These are phyloP conservation scores for Auriscalpium orientale DNA, from an alignment of 768 basidiomycete genomes.

Conservation along the genomic window DNA sequence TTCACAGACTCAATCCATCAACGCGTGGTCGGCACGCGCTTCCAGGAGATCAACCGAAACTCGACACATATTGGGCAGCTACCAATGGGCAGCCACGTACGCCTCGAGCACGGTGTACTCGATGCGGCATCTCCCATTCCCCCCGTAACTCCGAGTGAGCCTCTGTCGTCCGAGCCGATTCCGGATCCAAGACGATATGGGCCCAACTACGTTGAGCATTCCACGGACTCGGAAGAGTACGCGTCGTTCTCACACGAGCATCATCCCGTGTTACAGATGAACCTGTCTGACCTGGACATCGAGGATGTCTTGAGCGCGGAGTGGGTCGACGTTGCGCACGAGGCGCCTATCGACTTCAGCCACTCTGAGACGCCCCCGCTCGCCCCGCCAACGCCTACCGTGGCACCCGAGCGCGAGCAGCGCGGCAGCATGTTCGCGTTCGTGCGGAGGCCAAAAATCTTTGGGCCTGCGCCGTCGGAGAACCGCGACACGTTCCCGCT, in stretches of 20 bases:
- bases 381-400: constrained; percentile 14
- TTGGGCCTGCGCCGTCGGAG: constrained; percentile 20
- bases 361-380: constrained; percentile 14
- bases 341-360: constrained; percentile 32
- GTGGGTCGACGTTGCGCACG: constrained; percentile 53
- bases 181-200: constrained; percentile 49
- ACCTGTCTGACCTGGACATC: constrained; percentile 8
- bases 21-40: constrained; percentile 58
- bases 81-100: constrained; percentile 51
- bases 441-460: constrained; percentile 12
- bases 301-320: constrained; percentile 29
- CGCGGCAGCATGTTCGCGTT: constrained; percentile 10
- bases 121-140: constrained; percentile 17
- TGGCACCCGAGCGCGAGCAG: constrained; percentile 3
- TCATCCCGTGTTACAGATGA: constrained; percentile 16
- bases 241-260: constrained; percentile 19
- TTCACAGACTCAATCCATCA: constrained; percentile 54
- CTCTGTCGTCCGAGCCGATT: constrained; percentile 26
- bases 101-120: constrained; percentile 41
- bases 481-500: constrained; percentile 62
- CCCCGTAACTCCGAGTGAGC: neutral
- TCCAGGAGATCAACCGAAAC: constrained; percentile 64
- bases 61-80: constrained; percentile 50
- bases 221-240: constrained; percentile 1
- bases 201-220: constrained; percentile 37